A percentile compares a stretch with the other conserved stretches of the same genome.
phyloP scores from a whole-genome alignment of 75 land plant species.

The Picea glauca region DNA sequence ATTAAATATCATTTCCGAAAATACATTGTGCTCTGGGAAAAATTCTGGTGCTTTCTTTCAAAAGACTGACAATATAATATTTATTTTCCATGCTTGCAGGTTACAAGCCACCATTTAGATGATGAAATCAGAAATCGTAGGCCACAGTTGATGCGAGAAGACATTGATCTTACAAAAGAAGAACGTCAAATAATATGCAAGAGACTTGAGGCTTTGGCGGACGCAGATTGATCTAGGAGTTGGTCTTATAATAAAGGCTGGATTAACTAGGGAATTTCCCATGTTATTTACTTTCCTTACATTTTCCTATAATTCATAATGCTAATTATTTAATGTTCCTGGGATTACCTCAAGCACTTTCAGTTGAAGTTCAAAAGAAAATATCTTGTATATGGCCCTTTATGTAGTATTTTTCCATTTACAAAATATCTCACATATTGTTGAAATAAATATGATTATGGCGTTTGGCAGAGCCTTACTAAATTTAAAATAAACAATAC shows the following conservation, averaged over 20 bases:
- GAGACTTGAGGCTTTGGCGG: slow-evolving; percentile 44
- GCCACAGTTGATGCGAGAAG: slow-evolving; percentile 49
- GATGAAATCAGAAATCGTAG: slow-evolving; percentile 24
- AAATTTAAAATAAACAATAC: too few relatives aligned
- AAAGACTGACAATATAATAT: neutral
- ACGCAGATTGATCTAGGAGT: neutral
- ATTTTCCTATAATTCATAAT: neutral
- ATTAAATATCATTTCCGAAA: neutral
- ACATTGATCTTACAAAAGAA: slow-evolving; percentile 50
- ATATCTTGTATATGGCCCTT: too few relatives aligned
- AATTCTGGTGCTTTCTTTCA: neutral
- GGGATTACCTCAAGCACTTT: neutral
- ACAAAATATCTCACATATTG: neutral
- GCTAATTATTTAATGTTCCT: neutral
- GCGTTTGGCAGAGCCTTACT: too few relatives aligned
- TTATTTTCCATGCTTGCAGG: slow-evolving; percentile 34
- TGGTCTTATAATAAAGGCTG: neutral
- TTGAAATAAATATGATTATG: neutral
- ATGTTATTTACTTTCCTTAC: neutral
- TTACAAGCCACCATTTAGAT: slow-evolving; percentile 25
- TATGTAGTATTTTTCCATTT: neutral
- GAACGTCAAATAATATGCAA: slow-evolving; percentile 52
- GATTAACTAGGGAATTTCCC: neutral
- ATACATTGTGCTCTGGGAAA: neutral
- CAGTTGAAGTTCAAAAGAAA: neutral